Evolutionary conservation across 2,329 filamentous ascomycete genomes (phyloP), one percentile per base, ranked within the genome.

Genomic region (Mollisia scopiformis): DNA sequence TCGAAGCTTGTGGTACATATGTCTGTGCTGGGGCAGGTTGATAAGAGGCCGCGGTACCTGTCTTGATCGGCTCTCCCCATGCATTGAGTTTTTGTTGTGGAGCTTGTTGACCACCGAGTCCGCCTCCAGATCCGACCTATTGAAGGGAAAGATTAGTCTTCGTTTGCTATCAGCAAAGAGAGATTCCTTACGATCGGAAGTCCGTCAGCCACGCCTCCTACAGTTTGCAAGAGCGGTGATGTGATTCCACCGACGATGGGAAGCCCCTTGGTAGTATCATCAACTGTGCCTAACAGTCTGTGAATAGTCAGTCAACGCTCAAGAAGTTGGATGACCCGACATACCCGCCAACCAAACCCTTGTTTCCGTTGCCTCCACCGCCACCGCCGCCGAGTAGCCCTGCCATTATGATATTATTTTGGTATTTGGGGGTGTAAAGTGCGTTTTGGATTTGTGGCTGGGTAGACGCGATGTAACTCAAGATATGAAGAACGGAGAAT

Each of bases 371-470:
- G 31, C 27, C 43, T 23, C 50, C 52, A 27, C 61, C 65, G 19
- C 65, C 65, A 28, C 65, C 65, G n/a, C 65, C 65, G 41, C 65
- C 65, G 80, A 81, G 66, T 79, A 80, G 71, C 80, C 78, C 51
- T 76, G 75, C 59, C 84, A 86, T 14, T 58, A 61, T 35, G 31
- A 35, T 35, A 35, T 60, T 35, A 19, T 53, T 35, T 35, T 14
- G 31, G 31, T 35, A 35, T 35, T 35, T 14, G 31, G 8, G n/a
- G n/a, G n/a, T n/a, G n/a, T n/a, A n/a, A n/a, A n/a, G n/a, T n/a
- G n/a, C n/a, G n/a, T n/a, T n/a, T n/a, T n/a, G n/a, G n/a, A n/a
- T n/a, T n/a, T n/a, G n/a, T n/a, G n/a, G n/a, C n/a, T n/a, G n/a
- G n/a, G n/a, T n/a, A n/a, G n/a, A n/a, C n/a, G n/a, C n/a, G n/a